Evolutionary conservation across 768 basidiomycete genomes (phyloP), one percentile per base, ranked within the genome.

Genomic region (Austroboletus eburneus): DNA sequence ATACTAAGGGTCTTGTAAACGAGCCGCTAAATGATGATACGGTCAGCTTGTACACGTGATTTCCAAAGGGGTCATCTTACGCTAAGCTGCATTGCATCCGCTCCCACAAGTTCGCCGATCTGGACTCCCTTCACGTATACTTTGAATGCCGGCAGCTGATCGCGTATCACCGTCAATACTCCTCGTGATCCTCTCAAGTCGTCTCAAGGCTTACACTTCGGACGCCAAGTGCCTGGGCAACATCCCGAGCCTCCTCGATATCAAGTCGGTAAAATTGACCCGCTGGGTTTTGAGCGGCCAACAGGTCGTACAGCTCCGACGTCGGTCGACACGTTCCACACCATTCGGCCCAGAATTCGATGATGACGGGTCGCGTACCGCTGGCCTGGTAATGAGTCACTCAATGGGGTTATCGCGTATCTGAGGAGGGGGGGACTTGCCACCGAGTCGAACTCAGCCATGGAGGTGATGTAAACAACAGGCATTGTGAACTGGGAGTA

Each of bases 301-400:
- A 24, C 44, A 48, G 54, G 47, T 63, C 45, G 37, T 58, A 64
- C 9, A 61, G 17, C 6, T 49, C 10, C 32, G 63, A 44, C 54
- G 43, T 56, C 8, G 47, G 20, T 34, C 46, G 50, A 42, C 62
- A 65, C n/a, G 58, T 55, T 27, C 17, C 16, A 21, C 62, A 64
- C 62, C 62, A 64, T 12, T 65, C 61, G 43, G 62, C 62, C 62
- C 62, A 65, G 56, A 65, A 64, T 41, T 64, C 63, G 18, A 64
- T 55, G 46, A 64, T 55, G 43, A 41, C 63, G 8, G 63, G 63
- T 46, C 48, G 43, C 21, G 52, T 41, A 23, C 49, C 25, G 29
- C 44, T 63, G 35, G 57, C 49, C 62, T 64, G 36, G 32, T 21
- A 29, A 21, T n/a, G 24, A 3, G 16, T n/a, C 37, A 4, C 29